Evolutionary conservation across 345 rosid species (phyloP).

Genomic region (Raphanus raphanistrum): DNA sequence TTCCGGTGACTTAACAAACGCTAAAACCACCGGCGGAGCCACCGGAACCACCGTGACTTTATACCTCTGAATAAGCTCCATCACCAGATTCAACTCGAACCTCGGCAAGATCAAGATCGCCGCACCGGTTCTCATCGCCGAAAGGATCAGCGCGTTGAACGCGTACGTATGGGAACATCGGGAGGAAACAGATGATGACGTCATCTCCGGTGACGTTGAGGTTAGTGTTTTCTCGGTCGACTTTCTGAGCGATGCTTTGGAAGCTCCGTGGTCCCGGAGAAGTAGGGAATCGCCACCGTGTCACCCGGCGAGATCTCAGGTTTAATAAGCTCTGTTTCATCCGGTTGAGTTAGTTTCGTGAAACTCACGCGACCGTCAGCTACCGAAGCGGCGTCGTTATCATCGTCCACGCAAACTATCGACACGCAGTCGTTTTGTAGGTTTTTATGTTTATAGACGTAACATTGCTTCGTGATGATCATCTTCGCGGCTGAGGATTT

Average conservation of each 20-base stretch:
- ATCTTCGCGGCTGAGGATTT: neutral
- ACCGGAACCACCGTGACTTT: slow-evolving; percentile 72
- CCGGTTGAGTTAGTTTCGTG: slow-evolving; percentile 43
- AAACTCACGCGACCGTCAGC: slow-evolving; percentile 55
- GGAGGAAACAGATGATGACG: slow-evolving; percentile 60
- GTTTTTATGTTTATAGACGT: neutral
- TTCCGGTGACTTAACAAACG: slow-evolving; percentile 56
- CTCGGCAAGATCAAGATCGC: slow-evolving; percentile 71
- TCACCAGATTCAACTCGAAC: slow-evolving; percentile 53
- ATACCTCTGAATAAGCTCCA: slow-evolving; percentile 62
- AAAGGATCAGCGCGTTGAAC: slow-evolving; percentile 51
- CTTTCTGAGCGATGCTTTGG: slow-evolving; percentile 76
- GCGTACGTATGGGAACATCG: slow-evolving; percentile 40
- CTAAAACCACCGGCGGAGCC: slow-evolving; percentile 77
- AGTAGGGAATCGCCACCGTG: slow-evolving; percentile 76
- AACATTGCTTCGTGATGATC: neutral
- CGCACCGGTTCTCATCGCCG: slow-evolving; percentile 74
- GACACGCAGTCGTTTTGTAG: neutral
- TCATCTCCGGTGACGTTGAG: slow-evolving; percentile 20
- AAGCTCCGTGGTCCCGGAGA: slow-evolving; percentile 91
- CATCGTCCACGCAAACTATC: neutral
- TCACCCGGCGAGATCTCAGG: slow-evolving; percentile 61
- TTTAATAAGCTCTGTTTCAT: slow-evolving; percentile 12
- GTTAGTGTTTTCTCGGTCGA: slow-evolving; percentile 93
- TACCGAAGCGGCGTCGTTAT: neutral